A percentile compares a stretch with the other conserved stretches of the same genome.
Conservation (phyloP, 179 eudicot species). For the Silene coronaria region DNA sequence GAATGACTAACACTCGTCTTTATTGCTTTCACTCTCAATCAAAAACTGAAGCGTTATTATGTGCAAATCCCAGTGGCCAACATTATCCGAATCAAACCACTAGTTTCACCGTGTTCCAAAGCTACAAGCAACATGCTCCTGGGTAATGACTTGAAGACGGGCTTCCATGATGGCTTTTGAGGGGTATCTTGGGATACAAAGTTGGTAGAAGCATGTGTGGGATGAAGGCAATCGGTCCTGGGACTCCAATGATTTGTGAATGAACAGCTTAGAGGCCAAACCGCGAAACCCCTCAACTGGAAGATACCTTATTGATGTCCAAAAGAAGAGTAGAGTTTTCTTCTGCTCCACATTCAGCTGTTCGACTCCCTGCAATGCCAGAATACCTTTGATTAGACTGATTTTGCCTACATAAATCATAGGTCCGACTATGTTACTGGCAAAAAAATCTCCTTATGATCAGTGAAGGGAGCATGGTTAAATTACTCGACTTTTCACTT, state of each 20-base stretch:
- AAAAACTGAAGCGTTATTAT: slow-evolving; percentile 1
- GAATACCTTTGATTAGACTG: not conserved
- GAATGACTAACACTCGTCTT: too few species aligned
- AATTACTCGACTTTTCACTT: too few species aligned
- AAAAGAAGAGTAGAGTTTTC: slow-evolving; percentile 79
- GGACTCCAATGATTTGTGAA: slow-evolving; percentile 49
- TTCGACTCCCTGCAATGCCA: slow-evolving; percentile 46
- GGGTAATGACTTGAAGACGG: slow-evolving; percentile 59
- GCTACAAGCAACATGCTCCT: slow-evolving; percentile 85
- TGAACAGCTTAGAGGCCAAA: slow-evolving; percentile 56
- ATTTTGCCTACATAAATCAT: too few species aligned
- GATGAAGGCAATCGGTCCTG: slow-evolving; percentile 63
- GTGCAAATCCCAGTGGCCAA: slow-evolving; percentile 16
- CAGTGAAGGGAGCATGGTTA: too few species aligned
- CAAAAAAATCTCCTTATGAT: too few species aligned
- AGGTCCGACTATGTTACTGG: too few species aligned
- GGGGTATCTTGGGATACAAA: slow-evolving; percentile 65
- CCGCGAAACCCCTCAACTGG: slow-evolving; percentile 86
- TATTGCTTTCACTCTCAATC: too few species aligned
- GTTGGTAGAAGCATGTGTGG: slow-evolving; percentile 80
- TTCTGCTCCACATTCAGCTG: slow-evolving; percentile 57
- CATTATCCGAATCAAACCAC: not conserved
- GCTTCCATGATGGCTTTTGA: slow-evolving; percentile 46
- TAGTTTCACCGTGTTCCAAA: slow-evolving; percentile 61
- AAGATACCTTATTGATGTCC: slow-evolving; percentile 82